These are phyloP conservation scores for Exophiala viscosa DNA, from an alignment of 2,329 filamentous ascomycete species.

Conservation along the genomic window DNA sequence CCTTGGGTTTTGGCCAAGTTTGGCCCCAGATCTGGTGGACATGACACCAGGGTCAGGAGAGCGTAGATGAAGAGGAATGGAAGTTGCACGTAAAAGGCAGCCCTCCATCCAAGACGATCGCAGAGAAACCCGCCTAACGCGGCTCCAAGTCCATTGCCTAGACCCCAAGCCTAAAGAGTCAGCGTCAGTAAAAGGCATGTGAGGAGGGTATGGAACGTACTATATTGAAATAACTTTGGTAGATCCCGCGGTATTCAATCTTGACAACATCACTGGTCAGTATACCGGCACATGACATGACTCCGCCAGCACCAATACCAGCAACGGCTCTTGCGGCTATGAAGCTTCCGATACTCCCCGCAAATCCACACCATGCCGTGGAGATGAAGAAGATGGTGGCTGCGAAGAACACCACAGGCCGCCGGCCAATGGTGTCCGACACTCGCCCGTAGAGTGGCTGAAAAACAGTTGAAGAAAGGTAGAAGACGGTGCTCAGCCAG, in stretches of 20 bases:
- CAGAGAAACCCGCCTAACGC: constrained; percentile 68
- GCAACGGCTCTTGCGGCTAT: constrained; percentile 68
- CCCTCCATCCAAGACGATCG: constrained; percentile 68
- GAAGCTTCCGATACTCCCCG: constrained; percentile 64
- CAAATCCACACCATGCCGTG: constrained; percentile 67
- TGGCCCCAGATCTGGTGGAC: constrained; percentile 46
- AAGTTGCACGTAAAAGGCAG: constrained; percentile 65
- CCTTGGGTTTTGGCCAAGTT: constrained; percentile 46
- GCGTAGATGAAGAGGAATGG: constrained; percentile 50
- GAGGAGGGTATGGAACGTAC: not conserved
- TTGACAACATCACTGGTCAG: constrained; percentile 71
- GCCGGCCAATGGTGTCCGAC: constrained; percentile 65
- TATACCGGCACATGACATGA: constrained; percentile 65
- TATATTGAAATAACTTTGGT: constrained; percentile 61
- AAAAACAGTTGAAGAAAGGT: constrained; percentile 72
- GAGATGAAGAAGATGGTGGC: constrained; percentile 61
- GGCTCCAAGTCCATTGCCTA: constrained; percentile 50
- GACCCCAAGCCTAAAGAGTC: constrained; percentile 14
- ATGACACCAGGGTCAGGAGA: constrained; percentile 36
- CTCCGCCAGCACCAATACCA: constrained; percentile 69
- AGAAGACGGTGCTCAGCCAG: constrained; percentile 76
- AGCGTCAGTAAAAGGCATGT: not conserved
- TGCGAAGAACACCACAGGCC: constrained; percentile 59
- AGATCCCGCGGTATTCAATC: constrained; percentile 67
- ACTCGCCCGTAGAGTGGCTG: constrained; percentile 71